phyloP scores from a whole-genome alignment of 148 eudicot species.

The Arbutus unedo region DNA sequence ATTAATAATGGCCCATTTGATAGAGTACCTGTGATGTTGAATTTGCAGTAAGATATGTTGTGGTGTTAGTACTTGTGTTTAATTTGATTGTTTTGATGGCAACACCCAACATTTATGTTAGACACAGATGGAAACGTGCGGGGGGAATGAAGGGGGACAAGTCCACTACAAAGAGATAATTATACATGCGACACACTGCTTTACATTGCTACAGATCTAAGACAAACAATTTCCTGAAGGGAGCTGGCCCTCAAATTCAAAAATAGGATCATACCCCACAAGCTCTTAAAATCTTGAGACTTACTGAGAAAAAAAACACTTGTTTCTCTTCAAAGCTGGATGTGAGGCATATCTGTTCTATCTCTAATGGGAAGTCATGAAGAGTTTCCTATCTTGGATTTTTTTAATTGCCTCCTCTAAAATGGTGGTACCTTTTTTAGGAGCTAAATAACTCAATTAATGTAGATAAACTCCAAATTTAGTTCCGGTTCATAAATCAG shows the following conservation, averaged over 20 bases:
- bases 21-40: no score
- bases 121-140: no score
- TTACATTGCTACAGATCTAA: background rate
- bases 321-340: background rate
- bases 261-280: background rate
- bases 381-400: background rate
- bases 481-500: background rate
- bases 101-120: no score
- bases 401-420: background rate
- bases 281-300: background rate
- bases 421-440: background rate
- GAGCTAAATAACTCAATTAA: background rate
- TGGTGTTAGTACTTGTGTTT: no score
- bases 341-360: no score
- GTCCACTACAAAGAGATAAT: background rate
- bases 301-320: background rate
- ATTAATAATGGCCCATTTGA: no score
- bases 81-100: no score
- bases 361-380: no score
- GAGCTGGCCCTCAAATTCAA: background rate
- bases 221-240: background rate
- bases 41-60: no score
- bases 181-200: background rate
- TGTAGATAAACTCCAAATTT: background rate
- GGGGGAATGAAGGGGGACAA: no score